Percentiles rank a stretch among this genome's conserved stretches.
Evolutionary conservation across 2,329 filamentous ascomycete genomes (phyloP).

Genomic region (Pseudovirgaria hyperparasitica): DNA sequence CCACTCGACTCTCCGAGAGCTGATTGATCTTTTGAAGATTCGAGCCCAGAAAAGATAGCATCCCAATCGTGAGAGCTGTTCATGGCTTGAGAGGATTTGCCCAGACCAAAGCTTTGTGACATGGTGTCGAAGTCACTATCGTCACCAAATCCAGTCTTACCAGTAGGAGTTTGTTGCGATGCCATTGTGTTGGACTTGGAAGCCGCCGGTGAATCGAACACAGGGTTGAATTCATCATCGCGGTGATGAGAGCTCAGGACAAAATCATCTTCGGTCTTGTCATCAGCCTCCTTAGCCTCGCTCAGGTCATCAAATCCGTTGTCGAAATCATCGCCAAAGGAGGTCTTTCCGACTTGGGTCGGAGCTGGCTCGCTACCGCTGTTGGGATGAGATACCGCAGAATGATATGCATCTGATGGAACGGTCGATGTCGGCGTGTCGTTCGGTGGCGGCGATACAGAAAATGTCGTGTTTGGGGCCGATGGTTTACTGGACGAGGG

Average conservation of each 20-base stretch:
- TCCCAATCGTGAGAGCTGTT: slow-evolving; percentile 71
- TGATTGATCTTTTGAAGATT: slow-evolving; percentile 34
- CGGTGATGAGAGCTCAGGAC: slow-evolving; percentile 50
- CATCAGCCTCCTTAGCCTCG: slow-evolving; percentile 62
- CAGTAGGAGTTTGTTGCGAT: slow-evolving; percentile 28
- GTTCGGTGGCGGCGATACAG: slow-evolving; percentile 24
- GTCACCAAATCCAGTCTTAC: slow-evolving; percentile 14
- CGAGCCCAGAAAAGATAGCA: slow-evolving; percentile 75
- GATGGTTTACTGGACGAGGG: slow-evolving; percentile 16
- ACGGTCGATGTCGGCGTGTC: slow-evolving; percentile 28
- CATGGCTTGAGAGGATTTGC: slow-evolving; percentile 22
- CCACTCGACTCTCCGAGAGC: slow-evolving; percentile 21
- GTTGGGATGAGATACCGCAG: slow-evolving; percentile 24
- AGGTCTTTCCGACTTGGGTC: slow-evolving; percentile 31
- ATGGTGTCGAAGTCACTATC: slow-evolving; percentile 35
- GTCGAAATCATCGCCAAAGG: slow-evolving; percentile 63
- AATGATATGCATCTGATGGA: slow-evolving; percentile 29
- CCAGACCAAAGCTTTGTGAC: slow-evolving; percentile 26
- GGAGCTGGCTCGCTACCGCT: slow-evolving; percentile 20
- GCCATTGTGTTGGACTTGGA: slow-evolving; percentile 36
- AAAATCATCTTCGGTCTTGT: slow-evolving; percentile 65
- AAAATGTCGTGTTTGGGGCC: slow-evolving; percentile 9
- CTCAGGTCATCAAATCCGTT: slow-evolving; percentile 72
- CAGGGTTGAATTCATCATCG: slow-evolving; percentile 68
- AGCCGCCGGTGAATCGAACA: slow-evolving; percentile 56